Evolutionary conservation across 1,284 basidiomycete genomes (phyloP), one percentile per base, ranked within the genome.

Genomic region (Austropuccinia psidii): DNA sequence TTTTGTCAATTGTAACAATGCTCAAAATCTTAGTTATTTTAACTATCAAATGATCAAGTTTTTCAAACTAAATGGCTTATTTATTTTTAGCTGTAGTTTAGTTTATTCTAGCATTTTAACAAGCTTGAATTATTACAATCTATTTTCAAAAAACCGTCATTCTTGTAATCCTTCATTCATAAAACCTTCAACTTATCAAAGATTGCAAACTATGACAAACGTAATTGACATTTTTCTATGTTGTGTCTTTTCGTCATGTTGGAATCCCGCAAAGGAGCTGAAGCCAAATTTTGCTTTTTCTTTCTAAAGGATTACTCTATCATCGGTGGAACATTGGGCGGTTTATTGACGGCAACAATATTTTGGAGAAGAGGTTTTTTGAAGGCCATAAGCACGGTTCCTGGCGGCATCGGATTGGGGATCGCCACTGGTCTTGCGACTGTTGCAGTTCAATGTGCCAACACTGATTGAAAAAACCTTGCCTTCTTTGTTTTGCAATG

Each of bases 221-320:
- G 49, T 52, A 52, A 52, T 15, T 11, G 41, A 45, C n/a, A n/a
- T 45, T 45, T n/a, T 45, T n/a, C n/a, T n/a, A n/a, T n/a, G n/a
- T n/a, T n/a, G n/a, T n/a, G 41, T 45, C 11, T n/a, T 45, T 45
- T 45, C 41, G 11, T 45, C 41, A 45, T 11, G 41, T 45, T 11
- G 41, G 41, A 45, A 45, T 45, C 11, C n/a, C 41, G 11, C 41
- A n/a, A n/a, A n/a, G n/a, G n/a, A n/a, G n/a, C n/a, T n/a, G 41
- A 11, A 45, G 11, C 41, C 27, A 64, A 64, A 47, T 19, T 24
- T 64, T n/a, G 41, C 27, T 47, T 24, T n/a, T 50, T 27, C 29
- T 31, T 49, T 27, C 27, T 6, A 24, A 33, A 70, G 68, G 68
- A 70, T 52, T 70, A 58, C 49, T 70, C 68, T 11, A 37, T 70